Evolutionary conservation across 331 rosid genomes (phyloP).

Genomic region (Dryas integrifolia): DNA sequence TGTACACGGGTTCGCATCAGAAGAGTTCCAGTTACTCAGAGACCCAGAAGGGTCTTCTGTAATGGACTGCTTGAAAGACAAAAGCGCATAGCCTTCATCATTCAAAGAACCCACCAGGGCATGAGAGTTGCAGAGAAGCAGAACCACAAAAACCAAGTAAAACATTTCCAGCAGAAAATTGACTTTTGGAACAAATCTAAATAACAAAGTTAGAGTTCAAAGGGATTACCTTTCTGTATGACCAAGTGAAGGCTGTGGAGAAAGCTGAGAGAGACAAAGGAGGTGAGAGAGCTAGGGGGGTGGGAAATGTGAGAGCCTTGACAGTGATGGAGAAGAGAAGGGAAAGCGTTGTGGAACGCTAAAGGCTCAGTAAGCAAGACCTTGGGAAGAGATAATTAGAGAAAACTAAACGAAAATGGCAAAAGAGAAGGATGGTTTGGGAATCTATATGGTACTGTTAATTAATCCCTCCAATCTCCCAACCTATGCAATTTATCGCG

Average conservation of each 20-base stretch:
- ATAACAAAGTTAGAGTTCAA: constrained; percentile 14
- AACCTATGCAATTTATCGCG: constrained; percentile 27
- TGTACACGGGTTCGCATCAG: constrained; percentile 72
- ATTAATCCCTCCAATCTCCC: neutral
- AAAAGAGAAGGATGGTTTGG: constrained; percentile 27
- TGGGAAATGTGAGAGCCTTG: constrained; percentile 20
- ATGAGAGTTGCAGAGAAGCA: constrained; percentile 46
- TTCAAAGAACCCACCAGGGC: constrained; percentile 50
- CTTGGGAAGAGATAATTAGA: constrained; percentile 29
- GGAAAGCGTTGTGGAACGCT: constrained; percentile 23
- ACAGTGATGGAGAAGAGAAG: constrained; percentile 24
- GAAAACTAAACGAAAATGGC: neutral
- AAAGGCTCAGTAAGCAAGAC: constrained; percentile 32
- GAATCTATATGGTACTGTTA: constrained; percentile 11
- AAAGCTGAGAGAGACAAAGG: constrained; percentile 25
- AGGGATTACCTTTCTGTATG: constrained; percentile 36
- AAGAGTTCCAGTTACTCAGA: constrained; percentile 81
- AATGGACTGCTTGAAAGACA: constrained; percentile 61
- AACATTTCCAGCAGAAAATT: constrained; percentile 34
- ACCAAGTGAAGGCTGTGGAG: constrained; percentile 8
- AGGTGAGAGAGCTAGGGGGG: constrained; percentile 9
- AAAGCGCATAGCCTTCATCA: constrained; percentile 65
- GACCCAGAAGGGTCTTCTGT: constrained; percentile 65
- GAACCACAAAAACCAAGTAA: constrained; percentile 32
- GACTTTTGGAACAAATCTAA: constrained; percentile 37